Conservation (phyloP, 2,329 filamentous ascomycete genomes). For the Botryotinia convoluta region DNA sequence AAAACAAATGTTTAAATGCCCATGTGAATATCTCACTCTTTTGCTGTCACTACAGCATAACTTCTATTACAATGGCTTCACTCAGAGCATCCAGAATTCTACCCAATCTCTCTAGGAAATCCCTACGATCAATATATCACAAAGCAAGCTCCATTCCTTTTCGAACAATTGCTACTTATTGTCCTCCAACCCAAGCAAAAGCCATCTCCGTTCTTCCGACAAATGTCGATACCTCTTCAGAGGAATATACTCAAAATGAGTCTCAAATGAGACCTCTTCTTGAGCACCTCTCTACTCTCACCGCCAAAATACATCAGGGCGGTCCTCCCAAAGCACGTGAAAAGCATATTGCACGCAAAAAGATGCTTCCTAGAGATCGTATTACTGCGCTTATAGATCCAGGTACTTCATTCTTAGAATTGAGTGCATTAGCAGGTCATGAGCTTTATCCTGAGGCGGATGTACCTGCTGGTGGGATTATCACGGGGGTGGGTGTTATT, state of each 20-base stretch:
- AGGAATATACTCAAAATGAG: conserved; percentile 79
- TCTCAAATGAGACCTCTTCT: conserved; percentile 73
- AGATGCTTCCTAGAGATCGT: conserved; percentile 91
- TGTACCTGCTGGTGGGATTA: conserved; percentile 84
- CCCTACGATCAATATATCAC: conserved; percentile 38
- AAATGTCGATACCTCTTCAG: conserved; percentile 70
- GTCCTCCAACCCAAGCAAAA: conserved; percentile 74
- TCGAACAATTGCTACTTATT: conserved; percentile 66
- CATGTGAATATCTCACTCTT: conserved; percentile 26
- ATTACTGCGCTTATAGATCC: conserved; percentile 85
- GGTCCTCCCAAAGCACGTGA: conserved; percentile 78
- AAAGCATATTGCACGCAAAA: conserved; percentile 83
- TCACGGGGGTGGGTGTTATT: conserved; percentile 87
- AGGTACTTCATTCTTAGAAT: conserved; percentile 84
- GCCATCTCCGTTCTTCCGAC: conserved; percentile 79
- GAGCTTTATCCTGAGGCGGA: conserved; percentile 84
- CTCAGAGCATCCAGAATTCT: conserved; percentile 48
- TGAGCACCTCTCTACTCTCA: conserved; percentile 65
- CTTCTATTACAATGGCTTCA: conserved; percentile 45
- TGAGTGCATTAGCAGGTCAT: conserved; percentile 88
- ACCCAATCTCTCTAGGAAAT: conserved; percentile 46
- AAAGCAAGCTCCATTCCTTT: conserved; percentile 28
- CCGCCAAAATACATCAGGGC: conserved; percentile 68
- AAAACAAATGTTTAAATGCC: not conserved
- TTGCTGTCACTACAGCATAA: conserved; percentile 26